These are phyloP conservation scores for Chalciporus piperatus DNA, from an alignment of 768 basidiomycete species.

Conservation along the genomic window DNA sequence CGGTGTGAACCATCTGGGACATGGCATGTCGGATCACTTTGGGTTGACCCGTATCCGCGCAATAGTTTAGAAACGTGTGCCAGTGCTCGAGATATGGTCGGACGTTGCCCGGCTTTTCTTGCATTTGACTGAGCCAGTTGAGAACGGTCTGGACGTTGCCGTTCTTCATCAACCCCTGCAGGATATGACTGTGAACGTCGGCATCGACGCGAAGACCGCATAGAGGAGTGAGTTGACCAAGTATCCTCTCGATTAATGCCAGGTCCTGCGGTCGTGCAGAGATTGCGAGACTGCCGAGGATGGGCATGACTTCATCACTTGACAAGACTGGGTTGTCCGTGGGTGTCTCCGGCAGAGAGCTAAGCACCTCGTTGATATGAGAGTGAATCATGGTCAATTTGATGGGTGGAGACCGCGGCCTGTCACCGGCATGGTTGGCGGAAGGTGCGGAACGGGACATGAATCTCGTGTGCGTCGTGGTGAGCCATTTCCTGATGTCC, in stretches of 20 bases:
- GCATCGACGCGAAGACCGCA: conserved; percentile 45
- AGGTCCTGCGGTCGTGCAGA: conserved; percentile 55
- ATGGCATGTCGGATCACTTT: conserved; percentile 28
- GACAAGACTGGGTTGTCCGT: conserved; percentile 12
- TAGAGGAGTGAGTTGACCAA: conserved; percentile 45
- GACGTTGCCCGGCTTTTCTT: conserved; percentile 43
- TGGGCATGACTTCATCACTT: conserved; percentile 32
- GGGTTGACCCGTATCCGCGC: conserved; percentile 28
- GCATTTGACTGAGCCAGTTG: conserved; percentile 55
- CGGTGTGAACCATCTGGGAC: conserved; percentile 37
- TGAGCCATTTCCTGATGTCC: conserved; percentile 23
- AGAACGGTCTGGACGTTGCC: conserved; percentile 43
- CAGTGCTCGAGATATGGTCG: conserved; percentile 52
- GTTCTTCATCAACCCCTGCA: conserved; percentile 46
- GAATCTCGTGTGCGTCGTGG: conserved; percentile 9
- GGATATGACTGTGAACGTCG: conserved; percentile 48
- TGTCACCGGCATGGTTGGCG: conserved; percentile 6
- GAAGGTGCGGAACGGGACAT: conserved; percentile 1
- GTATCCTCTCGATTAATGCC: conserved; percentile 51
- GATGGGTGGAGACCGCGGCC: conserved; percentile 12
- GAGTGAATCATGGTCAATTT: conserved; percentile 22
- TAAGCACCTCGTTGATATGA: conserved; percentile 22
- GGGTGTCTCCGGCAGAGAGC: conserved; percentile 13
- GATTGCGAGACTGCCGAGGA: conserved; percentile 45
- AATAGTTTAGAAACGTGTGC: conserved; percentile 49